These are phyloP conservation scores for Colletotrichum lindemuthianum DNA, from an alignment of 2,329 filamentous ascomycete genomes.

Conservation along the genomic window DNA sequence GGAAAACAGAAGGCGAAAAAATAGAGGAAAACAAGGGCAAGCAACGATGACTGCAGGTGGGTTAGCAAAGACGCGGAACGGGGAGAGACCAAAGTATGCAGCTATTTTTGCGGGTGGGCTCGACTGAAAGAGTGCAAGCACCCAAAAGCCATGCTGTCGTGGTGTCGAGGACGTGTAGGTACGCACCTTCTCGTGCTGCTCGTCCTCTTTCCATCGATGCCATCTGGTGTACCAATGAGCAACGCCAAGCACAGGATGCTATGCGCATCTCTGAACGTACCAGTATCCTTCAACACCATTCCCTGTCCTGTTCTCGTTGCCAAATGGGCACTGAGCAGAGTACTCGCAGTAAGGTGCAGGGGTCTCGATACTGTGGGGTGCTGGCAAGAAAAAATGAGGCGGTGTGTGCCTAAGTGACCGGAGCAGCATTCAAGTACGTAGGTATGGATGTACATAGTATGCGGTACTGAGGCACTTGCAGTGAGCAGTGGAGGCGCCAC, in stretches of 20 bases:
- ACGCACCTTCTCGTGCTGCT: not conserved
- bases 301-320: too few species aligned
- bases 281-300: too few species aligned
- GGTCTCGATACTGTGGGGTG: conserved; percentile 14
- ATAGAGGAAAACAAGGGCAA: conserved; percentile 1
- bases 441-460: too few species aligned
- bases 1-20: not conserved
- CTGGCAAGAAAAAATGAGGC: not conserved
- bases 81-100: too few species aligned
- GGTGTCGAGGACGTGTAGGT: not conserved
- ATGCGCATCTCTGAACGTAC: too few species aligned
- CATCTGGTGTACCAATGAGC: conserved; percentile 20
- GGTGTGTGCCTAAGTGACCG: conserved; percentile 10
- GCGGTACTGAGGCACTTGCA: too few species aligned
- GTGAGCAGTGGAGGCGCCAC: too few species aligned
- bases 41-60: not conserved
- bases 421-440: not conserved
- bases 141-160: not conserved
- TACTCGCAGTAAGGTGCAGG: not conserved
- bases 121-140: conserved; percentile 1
- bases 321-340: too few species aligned
- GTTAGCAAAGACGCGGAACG: too few species aligned
- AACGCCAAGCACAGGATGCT: conserved; percentile 19
- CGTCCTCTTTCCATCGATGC: not conserved
- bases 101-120: not conserved